A percentile compares a stretch with the other conserved stretches of the same genome.
These are phyloP conservation scores for Medicago lupulina DNA, from an alignment of 306 rosid genomes.

Conservation along the genomic window DNA sequence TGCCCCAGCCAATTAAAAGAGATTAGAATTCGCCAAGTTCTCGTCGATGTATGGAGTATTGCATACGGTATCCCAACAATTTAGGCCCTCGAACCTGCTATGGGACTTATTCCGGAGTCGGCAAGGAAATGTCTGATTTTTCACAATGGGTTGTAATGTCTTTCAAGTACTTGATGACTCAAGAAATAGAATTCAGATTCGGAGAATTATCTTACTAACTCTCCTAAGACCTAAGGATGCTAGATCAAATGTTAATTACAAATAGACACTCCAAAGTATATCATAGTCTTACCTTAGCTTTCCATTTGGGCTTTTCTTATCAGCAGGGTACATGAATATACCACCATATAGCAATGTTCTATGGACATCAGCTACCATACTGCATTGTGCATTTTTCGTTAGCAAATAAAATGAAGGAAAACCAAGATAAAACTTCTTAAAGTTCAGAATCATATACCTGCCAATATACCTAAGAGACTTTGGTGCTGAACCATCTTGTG, in stretches of 20 bases:
- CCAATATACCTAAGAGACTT: conserved; percentile 92
- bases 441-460: conserved; percentile 59
- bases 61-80: not conserved
- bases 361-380: conserved; percentile 98
- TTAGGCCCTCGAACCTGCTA: not conserved
- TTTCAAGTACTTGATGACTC: not conserved
- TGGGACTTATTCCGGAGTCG: not conserved
- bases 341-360: conserved; percentile 98
- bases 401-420: conserved; percentile 18
- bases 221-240: not conserved
- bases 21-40: not conserved
- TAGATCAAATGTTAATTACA: not conserved
- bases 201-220: not conserved
- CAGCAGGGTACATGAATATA: conserved; percentile 94
- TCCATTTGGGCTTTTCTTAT: conserved; percentile 80
- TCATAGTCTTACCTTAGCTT: conserved; percentile 67
- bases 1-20: not conserved
- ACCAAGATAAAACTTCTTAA: not conserved
- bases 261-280: conserved; percentile 9
- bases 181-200: not conserved
- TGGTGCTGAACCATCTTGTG: conserved; percentile 77
- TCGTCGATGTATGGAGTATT: not conserved
- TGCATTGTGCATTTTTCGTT: conserved; percentile 42
- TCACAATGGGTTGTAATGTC: not conserved
- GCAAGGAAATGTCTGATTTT: not conserved